A percentile compares a stretch with the other conserved stretches of the same genome.
These are phyloP conservation scores for cucumber (Cucumis sativus) DNA, from an alignment of 306 rosid species.

Conservation along the genomic window Cucumber_9930_V3 NC_026661.2:10468501-10469000, in stretches of 20 bases:
- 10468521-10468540: not conserved
- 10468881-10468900: no score
- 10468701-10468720: not conserved
- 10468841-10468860: no score
- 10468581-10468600: slow-evolving; percentile 72
- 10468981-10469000: not conserved
- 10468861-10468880: no score
- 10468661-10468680: not conserved
- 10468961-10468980: no score
- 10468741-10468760: not conserved
- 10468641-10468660: slow-evolving; percentile 29
- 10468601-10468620: slow-evolving; percentile 64
- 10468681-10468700: not conserved
- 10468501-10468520: not conserved
- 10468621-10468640: slow-evolving; percentile 35
- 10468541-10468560: not conserved
- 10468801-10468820: not conserved
- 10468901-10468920: no score
- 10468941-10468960: no score
- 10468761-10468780: not conserved
- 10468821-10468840: not conserved
- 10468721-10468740: not conserved
- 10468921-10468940: no score
- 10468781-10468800: not conserved
- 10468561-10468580: slow-evolving; percentile 27